Evolutionary conservation across 2,329 filamentous ascomycete genomes (phyloP).

Genomic region (Nigrograna mackinnonii): DNA sequence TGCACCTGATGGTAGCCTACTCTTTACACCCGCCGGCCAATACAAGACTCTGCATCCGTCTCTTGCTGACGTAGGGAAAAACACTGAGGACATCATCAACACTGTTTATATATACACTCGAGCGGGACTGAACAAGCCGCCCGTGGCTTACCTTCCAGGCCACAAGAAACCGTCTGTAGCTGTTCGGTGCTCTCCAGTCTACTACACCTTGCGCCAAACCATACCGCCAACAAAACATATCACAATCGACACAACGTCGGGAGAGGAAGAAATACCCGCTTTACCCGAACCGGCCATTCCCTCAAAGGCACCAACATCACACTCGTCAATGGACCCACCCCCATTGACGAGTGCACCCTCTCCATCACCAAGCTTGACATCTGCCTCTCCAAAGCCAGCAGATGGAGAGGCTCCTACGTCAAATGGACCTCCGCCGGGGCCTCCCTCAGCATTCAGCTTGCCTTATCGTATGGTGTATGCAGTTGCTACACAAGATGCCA

Average conservation of each 20-base stretch:
- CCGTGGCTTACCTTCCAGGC: conserved; percentile 90
- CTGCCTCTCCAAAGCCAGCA: conserved; percentile 54
- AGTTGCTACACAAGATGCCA: conserved; percentile 93
- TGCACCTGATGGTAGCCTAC: conserved; percentile 88
- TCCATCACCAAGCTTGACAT: conserved; percentile 53
- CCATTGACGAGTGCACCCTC: conserved; percentile 62
- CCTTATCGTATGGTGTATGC: conserved; percentile 96
- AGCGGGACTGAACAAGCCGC: conserved; percentile 94
- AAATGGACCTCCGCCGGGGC: conserved; percentile 52
- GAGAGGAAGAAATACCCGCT: conserved; percentile 80
- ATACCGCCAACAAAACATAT: conserved; percentile 79
- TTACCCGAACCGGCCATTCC: conserved; percentile 78
- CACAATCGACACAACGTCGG: conserved; percentile 89
- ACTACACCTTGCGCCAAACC: conserved; percentile 76
- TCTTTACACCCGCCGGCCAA: conserved; percentile 93
- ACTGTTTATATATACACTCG: conserved; percentile 98
- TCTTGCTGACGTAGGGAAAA: conserved; percentile 69
- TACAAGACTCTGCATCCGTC: conserved; percentile 80
- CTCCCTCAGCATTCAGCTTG: conserved; percentile 72
- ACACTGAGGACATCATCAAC: conserved; percentile 85
- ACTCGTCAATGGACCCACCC: conserved; percentile 81
- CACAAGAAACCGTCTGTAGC: conserved; percentile 98
- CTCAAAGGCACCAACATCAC: conserved; percentile 60
- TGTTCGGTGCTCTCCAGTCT: conserved; percentile 88
- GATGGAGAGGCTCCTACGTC: conserved; percentile 60